phyloP scores from a whole-genome alignment of 2,329 filamentous ascomycete genomes.

The Ophiostoma novo-ulmi region DNA sequence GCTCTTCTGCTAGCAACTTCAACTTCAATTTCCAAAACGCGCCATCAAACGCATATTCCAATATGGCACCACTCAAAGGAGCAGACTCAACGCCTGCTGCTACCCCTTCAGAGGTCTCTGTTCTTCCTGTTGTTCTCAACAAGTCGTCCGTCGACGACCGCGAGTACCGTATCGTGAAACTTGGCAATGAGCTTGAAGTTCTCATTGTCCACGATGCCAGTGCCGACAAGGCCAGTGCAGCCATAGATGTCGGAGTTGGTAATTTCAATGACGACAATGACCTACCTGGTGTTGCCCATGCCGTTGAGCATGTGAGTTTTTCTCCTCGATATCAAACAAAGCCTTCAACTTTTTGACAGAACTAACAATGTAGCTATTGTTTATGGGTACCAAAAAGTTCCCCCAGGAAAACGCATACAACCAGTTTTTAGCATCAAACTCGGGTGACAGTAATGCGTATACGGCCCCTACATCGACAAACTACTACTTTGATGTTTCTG shows the following conservation, averaged over 20 bases:
- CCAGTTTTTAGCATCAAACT: conserved; percentile 83
- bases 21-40: background rate
- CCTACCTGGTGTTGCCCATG: conserved; percentile 93
- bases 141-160: conserved; percentile 81
- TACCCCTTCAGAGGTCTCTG: background rate
- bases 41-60: background rate
- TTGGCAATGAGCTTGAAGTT: conserved; percentile 83
- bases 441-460: conserved; percentile 90
- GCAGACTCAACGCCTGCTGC: background rate
- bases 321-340: conserved; percentile 15
- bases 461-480: conserved; percentile 92
- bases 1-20: background rate
- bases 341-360: background rate
- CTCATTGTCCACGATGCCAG: conserved; percentile 89
- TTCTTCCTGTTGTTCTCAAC: conserved; percentile 66
- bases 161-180: conserved; percentile 76
- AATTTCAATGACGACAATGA: conserved; percentile 88
- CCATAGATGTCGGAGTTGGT: conserved; percentile 91
- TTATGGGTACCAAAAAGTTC: conserved; percentile 99
- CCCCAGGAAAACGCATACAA: conserved; percentile 94
- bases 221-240: conserved; percentile 93
- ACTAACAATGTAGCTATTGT: conserved; percentile 58
- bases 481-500: conserved; percentile 94
- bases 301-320: conserved; percentile 71
- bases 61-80: conserved; percentile 13